A percentile compares a stretch with the other conserved stretches of the same genome.
These are phyloP conservation scores for Phalaenopsis aphrodite DNA, from an alignment of 106 monocot genomes.

Conservation along the genomic window DNA sequence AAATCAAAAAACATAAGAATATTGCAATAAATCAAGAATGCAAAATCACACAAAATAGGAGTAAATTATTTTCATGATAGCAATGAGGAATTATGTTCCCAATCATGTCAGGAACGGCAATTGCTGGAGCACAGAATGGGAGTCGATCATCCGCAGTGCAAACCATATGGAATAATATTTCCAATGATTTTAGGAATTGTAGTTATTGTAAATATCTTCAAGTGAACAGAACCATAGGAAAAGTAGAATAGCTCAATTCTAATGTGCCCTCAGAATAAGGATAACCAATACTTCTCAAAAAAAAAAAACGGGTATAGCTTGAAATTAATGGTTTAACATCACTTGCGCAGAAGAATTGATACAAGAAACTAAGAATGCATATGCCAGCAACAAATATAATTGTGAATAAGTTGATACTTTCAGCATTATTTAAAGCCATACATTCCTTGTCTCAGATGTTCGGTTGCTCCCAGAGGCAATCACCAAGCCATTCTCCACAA, in stretches of 20 bases:
- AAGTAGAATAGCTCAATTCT: neutral
- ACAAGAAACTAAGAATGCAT: neutral
- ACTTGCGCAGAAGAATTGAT: slow-evolving; percentile 1
- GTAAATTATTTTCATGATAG: neutral
- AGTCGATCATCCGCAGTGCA: neutral
- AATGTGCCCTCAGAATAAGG: neutral
- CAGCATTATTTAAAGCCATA: slow-evolving; percentile 11
- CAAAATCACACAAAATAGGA: neutral
- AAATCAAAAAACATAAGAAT: neutral
- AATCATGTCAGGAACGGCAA: neutral
- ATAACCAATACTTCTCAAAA: neutral
- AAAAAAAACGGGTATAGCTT: neutral
- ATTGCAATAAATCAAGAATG: neutral
- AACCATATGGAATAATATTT: neutral
- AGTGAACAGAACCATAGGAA: neutral
- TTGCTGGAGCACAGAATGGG: neutral
- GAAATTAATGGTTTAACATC: neutral
- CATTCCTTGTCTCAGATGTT: slow-evolving; percentile 59
- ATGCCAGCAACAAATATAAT: neutral
- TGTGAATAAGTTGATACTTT: neutral
- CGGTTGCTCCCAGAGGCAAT: slow-evolving; percentile 65
- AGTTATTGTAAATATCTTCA: neutral
- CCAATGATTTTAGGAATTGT: neutral
- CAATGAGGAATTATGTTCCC: neutral
- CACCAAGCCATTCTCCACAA: slow-evolving; percentile 51